phyloP scores from a whole-genome alignment of 441 rosid species.

The Adansonia madagascariensis region DNA sequence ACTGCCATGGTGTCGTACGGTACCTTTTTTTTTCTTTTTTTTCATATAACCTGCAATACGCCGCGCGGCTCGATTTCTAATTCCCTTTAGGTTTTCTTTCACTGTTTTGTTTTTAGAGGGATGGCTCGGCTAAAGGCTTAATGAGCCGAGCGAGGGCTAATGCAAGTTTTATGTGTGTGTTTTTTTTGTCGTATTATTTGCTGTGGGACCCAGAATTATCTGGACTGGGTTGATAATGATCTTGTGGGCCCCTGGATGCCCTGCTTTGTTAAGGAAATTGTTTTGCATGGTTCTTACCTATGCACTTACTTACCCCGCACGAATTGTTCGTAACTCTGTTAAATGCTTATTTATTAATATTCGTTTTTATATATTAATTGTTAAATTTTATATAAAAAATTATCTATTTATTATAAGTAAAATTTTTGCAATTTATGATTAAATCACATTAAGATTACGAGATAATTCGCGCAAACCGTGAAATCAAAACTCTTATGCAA shows the following conservation, averaged over 20 bases:
- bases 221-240: neutral
- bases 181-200: neutral
- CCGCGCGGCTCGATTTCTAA: neutral
- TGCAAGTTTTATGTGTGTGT: neutral
- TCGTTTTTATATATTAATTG: too few relatives aligned
- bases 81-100: too few relatives aligned
- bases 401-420: too few relatives aligned
- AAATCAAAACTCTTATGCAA: too few relatives aligned
- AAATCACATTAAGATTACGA: too few relatives aligned
- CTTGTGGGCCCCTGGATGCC: neutral
- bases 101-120: too few relatives aligned
- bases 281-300: conserved; percentile 9
- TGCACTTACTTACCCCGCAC: neutral
- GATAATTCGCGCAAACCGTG: too few relatives aligned
- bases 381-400: too few relatives aligned
- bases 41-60: conserved; percentile 22
- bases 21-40: conserved; percentile 18
- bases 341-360: neutral
- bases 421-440: too few relatives aligned
- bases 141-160: neutral
- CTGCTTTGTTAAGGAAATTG: neutral
- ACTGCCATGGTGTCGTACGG: conserved; percentile 64
- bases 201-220: neutral
- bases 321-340: conserved; percentile 1
- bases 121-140: conserved; percentile 7